Percentiles rank a stretch among this genome's conserved stretches.
phyloP scores from a whole-genome alignment of 2,329 filamentous ascomycete genomes.

The Nannizziopsis barbatae region DNA sequence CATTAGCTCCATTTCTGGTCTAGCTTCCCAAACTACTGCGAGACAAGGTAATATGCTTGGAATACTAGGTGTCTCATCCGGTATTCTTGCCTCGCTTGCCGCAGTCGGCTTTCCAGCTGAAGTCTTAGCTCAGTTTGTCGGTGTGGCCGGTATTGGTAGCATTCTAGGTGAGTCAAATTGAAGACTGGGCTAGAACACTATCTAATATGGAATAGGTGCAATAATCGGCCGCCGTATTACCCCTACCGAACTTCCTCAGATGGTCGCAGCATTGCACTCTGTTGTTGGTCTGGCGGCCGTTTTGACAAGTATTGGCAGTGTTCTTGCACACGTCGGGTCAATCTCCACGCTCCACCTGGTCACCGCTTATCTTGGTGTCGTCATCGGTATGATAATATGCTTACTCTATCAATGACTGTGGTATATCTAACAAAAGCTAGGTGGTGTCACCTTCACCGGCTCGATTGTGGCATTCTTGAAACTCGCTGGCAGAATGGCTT shows the following conservation, averaged over 20 bases:
- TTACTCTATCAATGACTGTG: background rate
- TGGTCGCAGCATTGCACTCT: conserved; percentile 77
- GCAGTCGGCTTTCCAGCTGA: conserved; percentile 72
- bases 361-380: conserved; percentile 72
- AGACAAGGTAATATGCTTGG: conserved; percentile 77
- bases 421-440: conserved; percentile 21
- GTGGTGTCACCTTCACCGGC: conserved; percentile 80
- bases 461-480: conserved; percentile 85
- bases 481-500: conserved; percentile 70
- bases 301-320: conserved; percentile 75
- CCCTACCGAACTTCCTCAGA: conserved; percentile 77
- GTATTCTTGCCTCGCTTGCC: conserved; percentile 69
- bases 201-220: conserved; percentile 39
- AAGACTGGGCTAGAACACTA: background rate
- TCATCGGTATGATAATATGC: conserved; percentile 49
- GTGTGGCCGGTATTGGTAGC: conserved; percentile 59
- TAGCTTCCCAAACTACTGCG: conserved; percentile 73
- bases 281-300: conserved; percentile 84
- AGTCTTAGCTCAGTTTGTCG: conserved; percentile 68
- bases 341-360: conserved; percentile 72
- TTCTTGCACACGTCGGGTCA: conserved; percentile 60
- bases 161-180: conserved; percentile 41
- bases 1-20: conserved; percentile 66
- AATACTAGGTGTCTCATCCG: conserved; percentile 71
- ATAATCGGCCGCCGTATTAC: conserved; percentile 78